Evolutionary conservation across 768 basidiomycete genomes (phyloP).

Genomic region (Phaeotremella skinneri): DNA sequence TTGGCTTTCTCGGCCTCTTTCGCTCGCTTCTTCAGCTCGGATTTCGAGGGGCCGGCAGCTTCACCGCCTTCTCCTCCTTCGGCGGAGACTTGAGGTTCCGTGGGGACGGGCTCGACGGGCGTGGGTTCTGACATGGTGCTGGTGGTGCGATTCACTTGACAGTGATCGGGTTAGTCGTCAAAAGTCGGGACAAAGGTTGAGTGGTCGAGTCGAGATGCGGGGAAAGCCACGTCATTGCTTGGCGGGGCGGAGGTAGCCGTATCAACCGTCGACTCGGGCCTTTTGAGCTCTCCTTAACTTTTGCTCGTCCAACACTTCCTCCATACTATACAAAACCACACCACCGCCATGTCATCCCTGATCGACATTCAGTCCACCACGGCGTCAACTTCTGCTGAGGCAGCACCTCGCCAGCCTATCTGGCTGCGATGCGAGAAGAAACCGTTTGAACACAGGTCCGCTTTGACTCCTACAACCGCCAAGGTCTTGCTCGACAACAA

Average conservation of each 20-base stretch:
- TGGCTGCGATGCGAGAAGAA: constrained; percentile 99
- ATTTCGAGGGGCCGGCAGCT: constrained; percentile 65
- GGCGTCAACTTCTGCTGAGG: constrained; percentile 48
- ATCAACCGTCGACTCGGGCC: constrained; percentile 4
- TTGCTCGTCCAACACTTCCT: too few relatives aligned
- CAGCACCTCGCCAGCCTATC: constrained; percentile 55
- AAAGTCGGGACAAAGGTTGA: not conserved
- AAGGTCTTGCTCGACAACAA: constrained; percentile 83
- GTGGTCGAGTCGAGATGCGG: too few relatives aligned
- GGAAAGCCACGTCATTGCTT: not conserved
- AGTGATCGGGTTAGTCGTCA: not conserved
- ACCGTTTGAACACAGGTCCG: constrained; percentile 85
- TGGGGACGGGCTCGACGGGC: not conserved
- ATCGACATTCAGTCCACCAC: constrained; percentile 19
- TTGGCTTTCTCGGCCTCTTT: constrained; percentile 88
- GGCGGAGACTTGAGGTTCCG: constrained; percentile 3
- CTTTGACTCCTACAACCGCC: constrained; percentile 86
- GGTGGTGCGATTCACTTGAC: constrained; percentile 2
- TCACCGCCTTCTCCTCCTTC: constrained; percentile 42
- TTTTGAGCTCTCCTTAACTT: constrained; percentile 1
- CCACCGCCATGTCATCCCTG: constrained; percentile 10
- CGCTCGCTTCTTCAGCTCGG: constrained; percentile 82
- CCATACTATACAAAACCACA: constrained; percentile 17
- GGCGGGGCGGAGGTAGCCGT: not conserved
- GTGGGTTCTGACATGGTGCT: constrained; percentile 23